Conservation (phyloP, 129 eudicot species). For the Calendula officinalis region DNA sequence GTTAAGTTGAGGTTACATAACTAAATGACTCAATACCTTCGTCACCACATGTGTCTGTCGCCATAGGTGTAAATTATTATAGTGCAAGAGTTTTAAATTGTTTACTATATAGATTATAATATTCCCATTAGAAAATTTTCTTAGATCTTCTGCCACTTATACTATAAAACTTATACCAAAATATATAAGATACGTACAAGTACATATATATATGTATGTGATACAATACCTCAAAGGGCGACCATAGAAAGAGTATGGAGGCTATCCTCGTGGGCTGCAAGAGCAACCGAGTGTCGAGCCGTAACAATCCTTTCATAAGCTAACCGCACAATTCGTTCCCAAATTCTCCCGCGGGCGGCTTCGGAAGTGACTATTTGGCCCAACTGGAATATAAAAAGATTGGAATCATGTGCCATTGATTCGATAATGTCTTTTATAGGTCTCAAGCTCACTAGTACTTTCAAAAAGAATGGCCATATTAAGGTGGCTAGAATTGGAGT, state of each 20-base stretch:
- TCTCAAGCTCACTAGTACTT: constrained; percentile 33
- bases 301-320: constrained; percentile 21
- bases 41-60: no score
- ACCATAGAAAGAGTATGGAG: constrained; percentile 44
- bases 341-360: constrained; percentile 6
- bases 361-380: constrained; percentile 25
- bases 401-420: constrained; percentile 18
- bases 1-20: no score
- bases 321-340: constrained; percentile 38
- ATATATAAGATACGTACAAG: no score
- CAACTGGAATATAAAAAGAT: constrained; percentile 49
- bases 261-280: constrained; percentile 26
- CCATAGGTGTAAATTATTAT: no score
- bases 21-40: no score
- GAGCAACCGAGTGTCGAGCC: constrained; percentile 11
- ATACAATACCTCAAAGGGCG: constrained; percentile 31
- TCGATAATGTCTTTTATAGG: constrained; percentile 30
- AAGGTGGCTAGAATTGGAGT: constrained; percentile 37
- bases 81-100: no score
- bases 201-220: no score
- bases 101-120: no score
- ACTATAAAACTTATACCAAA: no score
- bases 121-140: no score
- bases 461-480: constrained; percentile 52
- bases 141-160: no score